Percentiles rank a stretch among this genome's conserved stretches.
phyloP scores from a whole-genome alignment of 257 asterid species.

The Plantago ovata region DNA sequence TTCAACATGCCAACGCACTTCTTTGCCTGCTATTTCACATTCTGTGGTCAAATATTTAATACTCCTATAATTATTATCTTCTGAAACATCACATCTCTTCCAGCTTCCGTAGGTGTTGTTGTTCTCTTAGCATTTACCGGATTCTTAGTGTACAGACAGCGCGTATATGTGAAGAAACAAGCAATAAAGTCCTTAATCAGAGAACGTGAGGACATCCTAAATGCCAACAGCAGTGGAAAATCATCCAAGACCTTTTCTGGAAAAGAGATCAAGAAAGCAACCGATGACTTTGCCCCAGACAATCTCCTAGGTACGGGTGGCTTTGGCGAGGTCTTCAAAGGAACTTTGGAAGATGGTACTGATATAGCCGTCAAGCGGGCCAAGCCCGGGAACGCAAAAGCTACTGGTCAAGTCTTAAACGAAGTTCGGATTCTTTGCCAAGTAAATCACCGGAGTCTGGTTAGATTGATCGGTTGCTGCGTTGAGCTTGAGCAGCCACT shows the following conservation, averaged over 20 bases:
- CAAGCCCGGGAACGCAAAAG: slow-evolving; percentile 49
- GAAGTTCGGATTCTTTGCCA: slow-evolving; percentile 59
- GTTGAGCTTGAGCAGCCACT: slow-evolving; percentile 58
- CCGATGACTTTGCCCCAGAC: slow-evolving; percentile 40
- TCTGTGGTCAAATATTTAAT: neutral
- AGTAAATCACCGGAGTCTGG: slow-evolving; percentile 56
- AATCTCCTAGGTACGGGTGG: slow-evolving; percentile 55
- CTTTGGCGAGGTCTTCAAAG: slow-evolving; percentile 66
- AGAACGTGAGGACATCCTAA: slow-evolving; percentile 52
- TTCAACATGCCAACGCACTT: neutral
- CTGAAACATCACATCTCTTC: neutral
- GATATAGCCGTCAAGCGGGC: slow-evolving; percentile 54
- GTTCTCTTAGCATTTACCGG: slow-evolving; percentile 34
- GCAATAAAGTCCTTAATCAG: slow-evolving; percentile 31
- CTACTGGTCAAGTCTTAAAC: slow-evolving; percentile 47
- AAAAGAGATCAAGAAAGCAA: slow-evolving; percentile 53
- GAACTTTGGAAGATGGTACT: slow-evolving; percentile 44
- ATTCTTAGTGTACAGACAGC: slow-evolving; percentile 37
- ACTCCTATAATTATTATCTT: neutral
- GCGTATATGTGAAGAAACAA: slow-evolving; percentile 19
- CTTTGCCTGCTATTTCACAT: too few relatives aligned
- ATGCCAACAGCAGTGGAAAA: slow-evolving; percentile 44
- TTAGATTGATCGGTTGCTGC: slow-evolving; percentile 49
- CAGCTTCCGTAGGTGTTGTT: slow-evolving; percentile 41
- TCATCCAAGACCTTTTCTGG: slow-evolving; percentile 52